Base-by-base conservation (phyloP, 2,329 filamentous ascomycete species). In the Trichophyton rubrum region DNA sequence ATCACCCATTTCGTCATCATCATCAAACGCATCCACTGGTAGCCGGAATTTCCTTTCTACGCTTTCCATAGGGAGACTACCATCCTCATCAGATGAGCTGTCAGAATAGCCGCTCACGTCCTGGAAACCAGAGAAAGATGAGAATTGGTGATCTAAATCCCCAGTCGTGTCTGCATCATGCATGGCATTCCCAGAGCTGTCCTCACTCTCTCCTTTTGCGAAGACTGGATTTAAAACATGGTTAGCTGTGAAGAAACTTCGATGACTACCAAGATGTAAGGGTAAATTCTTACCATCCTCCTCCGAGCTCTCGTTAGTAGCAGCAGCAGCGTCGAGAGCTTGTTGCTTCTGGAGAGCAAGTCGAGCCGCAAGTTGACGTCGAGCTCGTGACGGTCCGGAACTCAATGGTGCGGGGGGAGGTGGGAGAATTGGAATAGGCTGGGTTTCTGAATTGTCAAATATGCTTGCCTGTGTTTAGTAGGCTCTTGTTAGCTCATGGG, bases 311-410 rank as follows among this genome's bases (percentile, higher is more conserved):
- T 66, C 69, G 3, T 69, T 68, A 22, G 70, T 68, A 6, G 65
- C 62, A 58, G 64, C 61, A 41, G 63, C 64, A 33, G 67, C 74
- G 1, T 78, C 72, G 47, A 74, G 75, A 24, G 77, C 73, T 65
- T 84, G 83, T 72, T 89, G 86, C 66, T 85, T 83, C 65, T 89
- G 87, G 74, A 87, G 83, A 1, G 89, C 83, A 68, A 97, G 80
- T 11, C 91, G 85, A 11, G 89, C 88, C n/a, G 90, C 91, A n/a
- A 97, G 82, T 72, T 95, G 90, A 60, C 90, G 81, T 58, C 92
- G 85, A 6, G 92, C 92, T 59, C 92, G 85, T 6, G 90, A 95
- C 1, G 92, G 91, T 0, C 88, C 86, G 40, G 92, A 85, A 71
- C 92, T 93, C 68, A 96, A 79, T 11, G 90, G 89, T 35, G 88